Evolutionary conservation across 2,329 filamentous ascomycete genomes (phyloP).

Genomic region (Paraconiothyrium brasiliense): DNA sequence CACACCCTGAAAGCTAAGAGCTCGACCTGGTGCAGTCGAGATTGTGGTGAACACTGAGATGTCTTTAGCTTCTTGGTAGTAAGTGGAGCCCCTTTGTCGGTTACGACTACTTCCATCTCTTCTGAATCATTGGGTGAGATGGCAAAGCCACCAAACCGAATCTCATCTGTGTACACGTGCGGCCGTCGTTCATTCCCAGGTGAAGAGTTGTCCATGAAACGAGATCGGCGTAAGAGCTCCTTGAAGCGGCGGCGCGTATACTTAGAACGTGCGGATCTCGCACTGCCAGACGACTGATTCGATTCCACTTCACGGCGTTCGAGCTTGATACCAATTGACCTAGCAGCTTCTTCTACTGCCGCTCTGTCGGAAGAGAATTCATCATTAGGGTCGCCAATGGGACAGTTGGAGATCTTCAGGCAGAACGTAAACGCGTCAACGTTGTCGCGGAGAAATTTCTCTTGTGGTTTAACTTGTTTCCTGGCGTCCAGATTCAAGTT

Average conservation of each 20-base stretch:
- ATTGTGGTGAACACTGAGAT: neutral
- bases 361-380: neutral
- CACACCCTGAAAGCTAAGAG: constrained; percentile 1
- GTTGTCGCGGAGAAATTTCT: neutral
- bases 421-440: neutral
- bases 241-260: neutral
- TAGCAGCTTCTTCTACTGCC: neutral
- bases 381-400: neutral
- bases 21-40: neutral
- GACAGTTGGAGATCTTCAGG: neutral
- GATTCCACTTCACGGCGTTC: neutral
- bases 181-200: neutral
- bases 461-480: neutral
- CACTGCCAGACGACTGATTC: neutral
- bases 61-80: neutral
- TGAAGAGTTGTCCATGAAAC: neutral
- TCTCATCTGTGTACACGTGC: neutral
- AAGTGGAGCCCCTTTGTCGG: neutral
- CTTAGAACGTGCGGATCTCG: neutral
- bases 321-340: neutral
- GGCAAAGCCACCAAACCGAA: neutral
- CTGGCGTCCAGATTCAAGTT: neutral
- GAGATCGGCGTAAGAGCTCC: neutral
- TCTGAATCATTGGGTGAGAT: neutral
- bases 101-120: neutral